Evolutionary conservation across 495 filamentous ascomycete genomes (phyloP), one percentile per base, ranked within the genome.

Genomic region (Aspergillus baeticus): DNA sequence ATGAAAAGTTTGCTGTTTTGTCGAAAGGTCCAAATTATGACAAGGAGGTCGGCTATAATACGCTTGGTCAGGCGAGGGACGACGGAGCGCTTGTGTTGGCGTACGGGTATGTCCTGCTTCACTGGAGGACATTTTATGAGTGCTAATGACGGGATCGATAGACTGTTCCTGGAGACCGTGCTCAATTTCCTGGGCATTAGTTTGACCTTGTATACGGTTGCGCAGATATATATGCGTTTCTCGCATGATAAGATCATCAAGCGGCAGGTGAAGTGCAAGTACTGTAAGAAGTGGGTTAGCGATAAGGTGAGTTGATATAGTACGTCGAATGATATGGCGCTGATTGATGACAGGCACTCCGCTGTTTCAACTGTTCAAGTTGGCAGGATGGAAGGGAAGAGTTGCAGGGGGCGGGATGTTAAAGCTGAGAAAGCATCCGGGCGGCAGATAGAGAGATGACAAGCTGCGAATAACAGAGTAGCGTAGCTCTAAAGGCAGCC

Each of bases 381-480:
- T 91, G 87, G 87, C 81, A 84, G 60, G 87, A 91, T 72, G 87
- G 87, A n/a, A 76, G 87, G 59, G 87, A 91, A 65, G 84, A 88
- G 49, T 37, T 61, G 41, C 26, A 29, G 26, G 26, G 26, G 8
- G 26, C 26, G 26, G 26, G 26, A 4, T 29, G 26, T 29, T 29
- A 29, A 29, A 29, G 26, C 26, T n/a, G n/a, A n/a, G n/a, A 29
- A 29, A 29, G 3, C 8, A 4, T 8, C 26, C 3, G 26, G 8
- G 26, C 8, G 26, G 8, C 26, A 29, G 8, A 8, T 3, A 8
- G 26, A 29, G 26, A 29, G 26, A 29, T 4, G 8, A 8, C 26
- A 29, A 3, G 26, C n/a, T n/a, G n/a, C n/a, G n/a, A n/a, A n/a
- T n/a, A n/a, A n/a, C n/a, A n/a, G n/a, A n/a, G n/a, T n/a, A n/a